Evolutionary conservation across 2,329 filamentous ascomycete genomes (phyloP).

Genomic region (Calonectria pseudoreteaudii): DNA sequence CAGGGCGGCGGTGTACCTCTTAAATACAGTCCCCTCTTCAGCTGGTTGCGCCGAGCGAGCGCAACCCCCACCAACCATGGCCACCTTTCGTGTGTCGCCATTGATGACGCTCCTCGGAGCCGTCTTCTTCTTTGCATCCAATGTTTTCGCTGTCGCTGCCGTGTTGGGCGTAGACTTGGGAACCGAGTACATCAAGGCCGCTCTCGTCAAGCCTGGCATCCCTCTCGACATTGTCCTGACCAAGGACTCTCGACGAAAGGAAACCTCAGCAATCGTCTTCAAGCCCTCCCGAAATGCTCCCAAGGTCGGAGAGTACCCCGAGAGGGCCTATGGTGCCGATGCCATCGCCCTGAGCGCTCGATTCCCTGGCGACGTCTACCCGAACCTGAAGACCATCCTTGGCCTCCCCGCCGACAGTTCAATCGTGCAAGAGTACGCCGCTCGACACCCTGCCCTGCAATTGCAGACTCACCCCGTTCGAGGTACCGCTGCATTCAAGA

Average conservation of each 20-base stretch:
- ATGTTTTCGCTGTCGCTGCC: slow-evolving; percentile 71
- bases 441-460: slow-evolving; percentile 82
- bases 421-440: slow-evolving; percentile 76
- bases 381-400: slow-evolving; percentile 92
- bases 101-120: slow-evolving; percentile 54
- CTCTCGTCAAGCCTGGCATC: slow-evolving; percentile 94
- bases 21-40: slow-evolving; percentile 23
- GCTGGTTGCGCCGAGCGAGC: slow-evolving; percentile 36
- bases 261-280: slow-evolving; percentile 90
- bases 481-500: slow-evolving; percentile 85
- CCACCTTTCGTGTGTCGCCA: slow-evolving; percentile 48
- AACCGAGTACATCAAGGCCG: slow-evolving; percentile 96
- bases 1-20: slow-evolving; percentile 25
- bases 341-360: slow-evolving; percentile 87
- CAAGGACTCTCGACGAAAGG: slow-evolving; percentile 97
- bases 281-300: slow-evolving; percentile 81
- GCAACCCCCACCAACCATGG: slow-evolving; percentile 49
- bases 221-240: slow-evolving; percentile 98
- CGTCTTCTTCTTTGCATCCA: slow-evolving; percentile 50
- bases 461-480: slow-evolving; percentile 70
- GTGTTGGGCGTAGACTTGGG: slow-evolving; percentile 95
- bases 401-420: slow-evolving; percentile 74
- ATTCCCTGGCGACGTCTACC: slow-evolving; percentile 93
- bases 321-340: slow-evolving; percentile 92
- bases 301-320: slow-evolving; percentile 78